A percentile compares a stretch with the other conserved stretches of the same genome.
Evolutionary conservation across 2,329 filamentous ascomycete genomes (phyloP).

Genomic region (Metarhizium brunneum): DNA sequence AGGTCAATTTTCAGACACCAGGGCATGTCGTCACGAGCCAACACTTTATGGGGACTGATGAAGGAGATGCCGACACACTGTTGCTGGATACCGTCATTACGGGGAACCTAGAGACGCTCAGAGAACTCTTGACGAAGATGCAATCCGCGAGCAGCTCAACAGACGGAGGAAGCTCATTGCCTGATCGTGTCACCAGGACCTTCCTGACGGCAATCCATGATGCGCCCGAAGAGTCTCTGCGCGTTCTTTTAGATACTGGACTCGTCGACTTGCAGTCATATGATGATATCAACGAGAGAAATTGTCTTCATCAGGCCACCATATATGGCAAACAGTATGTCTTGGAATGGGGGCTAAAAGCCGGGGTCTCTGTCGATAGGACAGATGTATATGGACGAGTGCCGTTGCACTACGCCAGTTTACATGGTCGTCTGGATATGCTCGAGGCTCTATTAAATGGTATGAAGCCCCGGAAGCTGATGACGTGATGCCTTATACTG

Average conservation of each 20-base stretch:
- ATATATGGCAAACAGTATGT: slow-evolving; percentile 83
- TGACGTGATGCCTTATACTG: slow-evolving; percentile 6
- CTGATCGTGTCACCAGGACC: slow-evolving; percentile 76
- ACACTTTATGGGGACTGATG: slow-evolving; percentile 64
- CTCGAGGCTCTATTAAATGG: slow-evolving; percentile 62
- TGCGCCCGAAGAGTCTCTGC: slow-evolving; percentile 66
- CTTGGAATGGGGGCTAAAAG: slow-evolving; percentile 63
- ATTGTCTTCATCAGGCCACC: slow-evolving; percentile 91
- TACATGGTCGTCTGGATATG: slow-evolving; percentile 84
- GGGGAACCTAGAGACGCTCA: slow-evolving; percentile 67
- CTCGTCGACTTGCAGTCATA: slow-evolving; percentile 86
- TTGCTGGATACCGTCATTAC: slow-evolving; percentile 79
- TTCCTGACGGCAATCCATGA: slow-evolving; percentile 87
- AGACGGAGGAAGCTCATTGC: slow-evolving; percentile 46
- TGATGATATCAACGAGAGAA: slow-evolving; percentile 96
- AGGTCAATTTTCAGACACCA: slow-evolving; percentile 66
- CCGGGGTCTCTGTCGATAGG: slow-evolving; percentile 65
- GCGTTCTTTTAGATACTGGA: slow-evolving; percentile 67
- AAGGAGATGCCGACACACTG: slow-evolving; percentile 81
- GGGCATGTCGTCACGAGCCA: slow-evolving; percentile 59
- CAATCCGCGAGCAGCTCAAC: slow-evolving; percentile 42
- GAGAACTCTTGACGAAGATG: slow-evolving; percentile 74
- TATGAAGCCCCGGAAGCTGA: slow-evolving; percentile 21
- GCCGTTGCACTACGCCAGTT: slow-evolving; percentile 90
- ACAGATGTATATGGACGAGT: slow-evolving; percentile 92